Evolutionary conservation across 805 yeast species (phyloP).

Genomic region (Teunomyces kruisii): DNA sequence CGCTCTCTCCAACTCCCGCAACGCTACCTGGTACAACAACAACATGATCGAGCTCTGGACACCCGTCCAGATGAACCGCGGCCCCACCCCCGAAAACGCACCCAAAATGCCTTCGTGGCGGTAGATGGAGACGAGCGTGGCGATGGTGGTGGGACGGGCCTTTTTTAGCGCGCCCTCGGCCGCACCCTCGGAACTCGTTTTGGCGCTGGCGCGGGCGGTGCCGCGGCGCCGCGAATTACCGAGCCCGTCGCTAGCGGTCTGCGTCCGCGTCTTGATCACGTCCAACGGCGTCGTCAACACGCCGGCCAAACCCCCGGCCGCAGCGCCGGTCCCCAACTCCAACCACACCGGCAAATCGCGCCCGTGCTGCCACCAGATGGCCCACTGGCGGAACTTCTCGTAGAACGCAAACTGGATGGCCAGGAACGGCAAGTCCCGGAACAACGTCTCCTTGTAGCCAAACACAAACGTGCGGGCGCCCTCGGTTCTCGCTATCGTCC

Average conservation of each 20-base stretch:
- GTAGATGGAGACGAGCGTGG: conserved; percentile 47
- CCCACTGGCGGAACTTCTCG: conserved; percentile 71
- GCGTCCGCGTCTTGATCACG: conserved; percentile 89
- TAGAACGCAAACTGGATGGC: conserved; percentile 96
- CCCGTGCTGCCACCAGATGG: conserved; percentile 41
- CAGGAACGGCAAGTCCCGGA: conserved; percentile 92
- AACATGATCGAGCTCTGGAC: conserved; percentile 94
- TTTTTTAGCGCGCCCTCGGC: background rate
- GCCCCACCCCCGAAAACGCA: conserved; percentile 92
- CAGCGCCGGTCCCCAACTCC: conserved; percentile 88
- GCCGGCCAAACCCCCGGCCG: conserved; percentile 94
- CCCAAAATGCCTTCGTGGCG: conserved; percentile 75
- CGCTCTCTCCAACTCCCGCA: conserved; percentile 55
- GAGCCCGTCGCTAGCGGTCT: conserved; percentile 56
- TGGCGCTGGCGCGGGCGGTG: no score
- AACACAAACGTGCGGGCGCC: conserved; percentile 75
- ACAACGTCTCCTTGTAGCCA: conserved; percentile 92
- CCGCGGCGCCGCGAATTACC: no score
- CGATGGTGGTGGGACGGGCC: conserved; percentile 19
- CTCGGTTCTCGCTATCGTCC: conserved; percentile 63
- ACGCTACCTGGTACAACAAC: conserved; percentile 75
- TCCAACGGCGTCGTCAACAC: conserved; percentile 86
- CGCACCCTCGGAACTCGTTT: background rate
- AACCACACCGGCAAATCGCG: conserved; percentile 51
- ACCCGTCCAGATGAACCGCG: conserved; percentile 95